Conservation (phyloP, 805 yeast species). For the Ogataea dorogensis region DNA sequence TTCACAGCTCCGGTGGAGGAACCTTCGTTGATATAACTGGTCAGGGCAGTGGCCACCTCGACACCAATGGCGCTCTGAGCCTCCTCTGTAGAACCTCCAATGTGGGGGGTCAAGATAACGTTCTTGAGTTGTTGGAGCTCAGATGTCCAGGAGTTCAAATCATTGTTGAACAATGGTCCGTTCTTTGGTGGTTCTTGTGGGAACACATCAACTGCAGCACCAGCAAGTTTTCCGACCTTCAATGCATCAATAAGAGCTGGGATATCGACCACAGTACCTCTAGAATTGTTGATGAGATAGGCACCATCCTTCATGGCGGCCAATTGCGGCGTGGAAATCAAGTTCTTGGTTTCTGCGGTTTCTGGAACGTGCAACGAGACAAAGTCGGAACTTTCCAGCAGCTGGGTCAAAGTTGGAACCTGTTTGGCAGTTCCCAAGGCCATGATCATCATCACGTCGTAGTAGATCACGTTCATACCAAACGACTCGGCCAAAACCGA, state of each 20-base stretch:
- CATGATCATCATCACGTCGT: conserved; percentile 92
- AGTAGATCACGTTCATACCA: conserved; percentile 95
- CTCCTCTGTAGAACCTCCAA: conserved; percentile 99
- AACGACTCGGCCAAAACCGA: conserved; percentile 95
- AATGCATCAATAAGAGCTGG: conserved; percentile 90
- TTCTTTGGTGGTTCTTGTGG: conserved; percentile 98
- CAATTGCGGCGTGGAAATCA: conserved; percentile 86
- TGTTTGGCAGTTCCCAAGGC: conserved; percentile 95
- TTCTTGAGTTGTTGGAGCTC: conserved; percentile 82
- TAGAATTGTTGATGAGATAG: conserved; percentile 90
- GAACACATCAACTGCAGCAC: conserved; percentile 95
- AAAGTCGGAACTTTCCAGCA: conserved; percentile 79
- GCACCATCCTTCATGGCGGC: conserved; percentile 97
- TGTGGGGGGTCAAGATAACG: conserved; percentile 92
- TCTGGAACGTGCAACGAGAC: conserved; percentile 94
- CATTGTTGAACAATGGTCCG: conserved; percentile 76
- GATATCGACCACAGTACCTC: conserved; percentile 97
- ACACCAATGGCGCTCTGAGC: conserved; percentile 97
- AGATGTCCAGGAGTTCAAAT: conserved; percentile 77
- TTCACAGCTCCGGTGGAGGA: conserved; percentile 91
- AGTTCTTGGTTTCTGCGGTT: conserved; percentile 84
- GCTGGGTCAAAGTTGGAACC: conserved; percentile 79
- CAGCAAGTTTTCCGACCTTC: conserved; percentile 91
- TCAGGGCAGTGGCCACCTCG: conserved; percentile 84
- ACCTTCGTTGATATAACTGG: conserved; percentile 95